Base-by-base conservation (phyloP, 176 grass and related monocot genomes). In the Oryza glaberrima region DNA sequence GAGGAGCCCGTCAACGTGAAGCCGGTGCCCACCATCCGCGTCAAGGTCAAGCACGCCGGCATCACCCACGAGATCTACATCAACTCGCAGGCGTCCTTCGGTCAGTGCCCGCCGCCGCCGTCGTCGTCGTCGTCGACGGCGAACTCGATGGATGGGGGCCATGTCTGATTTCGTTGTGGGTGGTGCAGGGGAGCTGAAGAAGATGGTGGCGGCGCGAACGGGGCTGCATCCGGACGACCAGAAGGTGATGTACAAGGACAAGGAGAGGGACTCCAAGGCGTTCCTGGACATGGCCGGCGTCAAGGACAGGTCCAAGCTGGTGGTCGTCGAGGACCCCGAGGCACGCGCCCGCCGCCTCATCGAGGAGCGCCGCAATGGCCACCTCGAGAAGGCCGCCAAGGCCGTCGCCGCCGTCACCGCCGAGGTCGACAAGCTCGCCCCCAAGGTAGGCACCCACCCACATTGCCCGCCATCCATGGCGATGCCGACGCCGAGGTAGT, bases 61-160 rank as follows among this genome's bases (percentile, higher is more conserved):
- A 78, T 89, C 41, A 87, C 82, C 88, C 93, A 98, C 86, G 96
- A 98, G 89, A 93, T 95, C 91, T 98, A 95, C 93, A 87, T 98
- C 89, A 98, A 81, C 85, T 85, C 91, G 32, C 89, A 98, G 79
- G 93, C 96, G 0, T 86, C 83, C 10, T 98, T 98, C 76, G 96
- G 94, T 69, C 49, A 43, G 79, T 46, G 63, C 51, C 2, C 25
- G 7, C 22, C 51, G 3, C 12, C 30, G 46, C 19, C 54, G 4
- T 8, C 17, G 5, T 20, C 56, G 8, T 43, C 41, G 34, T 36
- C 30, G 30, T 32, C 30, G 30, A 32, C 30, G 30, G 30, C 30
- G 30, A 32, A 30, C 28, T 60, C 34, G 25, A 3, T 60, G 20
- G 16, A 3, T 65, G 34, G 28, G 28, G 28, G 49, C 34, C 2